These are phyloP conservation scores for Strigomonas culicis DNA, from an alignment of 208 protist species.

Conservation along the genomic window DNA sequence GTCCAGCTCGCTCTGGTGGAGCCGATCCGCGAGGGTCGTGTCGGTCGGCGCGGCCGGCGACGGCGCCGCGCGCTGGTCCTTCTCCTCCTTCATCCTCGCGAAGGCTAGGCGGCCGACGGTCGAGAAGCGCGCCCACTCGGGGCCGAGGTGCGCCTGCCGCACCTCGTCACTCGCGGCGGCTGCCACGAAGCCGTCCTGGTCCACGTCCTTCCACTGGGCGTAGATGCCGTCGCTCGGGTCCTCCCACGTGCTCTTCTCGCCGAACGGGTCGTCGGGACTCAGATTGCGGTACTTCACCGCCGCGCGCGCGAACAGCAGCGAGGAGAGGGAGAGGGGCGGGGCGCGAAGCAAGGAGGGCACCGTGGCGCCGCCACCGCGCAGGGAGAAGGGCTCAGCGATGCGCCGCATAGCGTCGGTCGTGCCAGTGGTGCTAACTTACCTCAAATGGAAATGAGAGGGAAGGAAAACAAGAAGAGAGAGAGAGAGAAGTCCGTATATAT, in stretches of 20 bases:
- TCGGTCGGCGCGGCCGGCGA: neutral
- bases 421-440: too few species aligned
- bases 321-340: neutral
- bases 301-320: conserved; percentile 14
- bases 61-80: conserved; percentile 3
- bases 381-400: too few species aligned
- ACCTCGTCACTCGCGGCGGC: conserved; percentile 63
- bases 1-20: conserved; percentile 44
- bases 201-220: conserved; percentile 62
- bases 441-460: conserved; percentile 10
- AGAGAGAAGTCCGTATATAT: neutral
- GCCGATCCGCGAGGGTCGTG: conserved; percentile 29
- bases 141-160: conserved; percentile 69
- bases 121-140: conserved; percentile 69
- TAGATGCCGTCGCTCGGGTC: conserved; percentile 66
- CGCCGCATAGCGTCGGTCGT: too few species aligned
- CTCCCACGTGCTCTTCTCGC: conserved; percentile 53
- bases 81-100: conserved; percentile 50
- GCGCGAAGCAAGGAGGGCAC: too few species aligned
- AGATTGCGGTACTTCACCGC: conserved; percentile 43
- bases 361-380: too few species aligned
- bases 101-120: conserved; percentile 63
- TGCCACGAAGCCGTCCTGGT: conserved; percentile 59
- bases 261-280: conserved; percentile 66
- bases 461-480: conserved; percentile 7